phyloP scores from a whole-genome alignment of 2,329 filamentous ascomycete genomes.

The Nannizziopsis arthrosporioides region DNA sequence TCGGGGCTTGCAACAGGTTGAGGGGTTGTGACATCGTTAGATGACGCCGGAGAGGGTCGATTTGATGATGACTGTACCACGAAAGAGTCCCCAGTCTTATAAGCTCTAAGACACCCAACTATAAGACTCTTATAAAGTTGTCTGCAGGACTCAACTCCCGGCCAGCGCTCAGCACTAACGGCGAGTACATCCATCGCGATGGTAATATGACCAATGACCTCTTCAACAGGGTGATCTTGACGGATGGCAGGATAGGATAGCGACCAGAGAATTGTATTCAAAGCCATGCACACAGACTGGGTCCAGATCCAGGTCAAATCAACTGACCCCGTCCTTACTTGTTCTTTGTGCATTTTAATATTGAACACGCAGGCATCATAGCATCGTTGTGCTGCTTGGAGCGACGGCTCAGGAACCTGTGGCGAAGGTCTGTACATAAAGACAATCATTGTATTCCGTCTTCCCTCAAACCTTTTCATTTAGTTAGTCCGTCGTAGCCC shows the following conservation, averaged over 20 bases:
- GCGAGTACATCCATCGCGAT: slow-evolving; percentile 67
- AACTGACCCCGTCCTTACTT: slow-evolving; percentile 62
- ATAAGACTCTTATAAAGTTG: slow-evolving; percentile 80
- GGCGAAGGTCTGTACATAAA: slow-evolving; percentile 84
- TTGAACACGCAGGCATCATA: slow-evolving; percentile 74
- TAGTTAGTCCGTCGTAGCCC: slow-evolving; percentile 7
- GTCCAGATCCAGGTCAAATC: slow-evolving; percentile 94
- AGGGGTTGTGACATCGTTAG: slow-evolving; percentile 30
- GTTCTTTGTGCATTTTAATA: slow-evolving; percentile 66
- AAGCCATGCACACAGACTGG: slow-evolving; percentile 75
- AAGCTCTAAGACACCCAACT: slow-evolving; percentile 75
- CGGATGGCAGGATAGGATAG: slow-evolving; percentile 79
- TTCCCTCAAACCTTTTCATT: slow-evolving; percentile 45
- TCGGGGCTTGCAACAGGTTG: slow-evolving; percentile 28
- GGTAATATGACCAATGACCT: slow-evolving; percentile 63
- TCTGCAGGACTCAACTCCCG: slow-evolving; percentile 71
- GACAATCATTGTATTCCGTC: slow-evolving; percentile 79
- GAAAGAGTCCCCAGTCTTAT: slow-evolving; percentile 50
- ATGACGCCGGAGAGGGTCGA: slow-evolving; percentile 32
- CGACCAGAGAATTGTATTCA: slow-evolving; percentile 86
- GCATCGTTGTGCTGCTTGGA: slow-evolving; percentile 66
- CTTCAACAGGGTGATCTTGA: slow-evolving; percentile 56
- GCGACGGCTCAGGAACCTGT: slow-evolving; percentile 74
- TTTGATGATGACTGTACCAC: slow-evolving; percentile 39
- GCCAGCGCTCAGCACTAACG: slow-evolving; percentile 77